A percentile compares a stretch with the other conserved stretches of the same genome.
Conservation (phyloP, 1,284 basidiomycete species). For the Rhodotorula sp. region DNA sequence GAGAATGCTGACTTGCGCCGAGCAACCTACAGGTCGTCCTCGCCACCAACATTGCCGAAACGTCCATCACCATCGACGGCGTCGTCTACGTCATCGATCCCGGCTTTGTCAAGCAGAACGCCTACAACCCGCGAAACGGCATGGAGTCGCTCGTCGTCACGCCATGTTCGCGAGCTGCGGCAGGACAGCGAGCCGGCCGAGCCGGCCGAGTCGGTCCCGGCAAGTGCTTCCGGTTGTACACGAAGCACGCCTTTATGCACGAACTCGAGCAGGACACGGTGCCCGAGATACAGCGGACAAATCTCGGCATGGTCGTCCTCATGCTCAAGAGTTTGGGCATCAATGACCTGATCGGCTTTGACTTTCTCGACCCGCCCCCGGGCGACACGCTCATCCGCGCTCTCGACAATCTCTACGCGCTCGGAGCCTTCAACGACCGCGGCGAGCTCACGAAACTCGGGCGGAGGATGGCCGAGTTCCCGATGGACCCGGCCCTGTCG, state of each 20-base stretch:
- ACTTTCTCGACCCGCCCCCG: slow-evolving; percentile 67
- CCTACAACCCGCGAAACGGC: slow-evolving; percentile 91
- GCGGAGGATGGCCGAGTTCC: slow-evolving; percentile 96
- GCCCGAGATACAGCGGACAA: slow-evolving; percentile 59
- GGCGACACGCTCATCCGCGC: slow-evolving; percentile 97
- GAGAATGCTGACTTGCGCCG: background rate
- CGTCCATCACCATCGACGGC: slow-evolving; percentile 95
- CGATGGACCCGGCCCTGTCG: slow-evolving; percentile 88
- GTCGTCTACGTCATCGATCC: slow-evolving; percentile 98
- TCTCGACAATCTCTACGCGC: slow-evolving; percentile 86
- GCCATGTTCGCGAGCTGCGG: slow-evolving; percentile 93
- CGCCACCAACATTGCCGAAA: slow-evolving; percentile 98
- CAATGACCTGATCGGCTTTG: slow-evolving; percentile 63
- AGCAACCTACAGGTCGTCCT: slow-evolving; percentile 65
- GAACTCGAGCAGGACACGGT: slow-evolving; percentile 62
- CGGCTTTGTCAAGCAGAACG: slow-evolving; percentile 96
- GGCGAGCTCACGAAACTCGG: slow-evolving; percentile 96
- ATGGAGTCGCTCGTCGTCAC: slow-evolving; percentile 94
- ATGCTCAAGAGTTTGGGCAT: slow-evolving; percentile 64
- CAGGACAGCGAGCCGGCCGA: slow-evolving; percentile 92
- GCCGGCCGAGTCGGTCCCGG: slow-evolving; percentile 97
- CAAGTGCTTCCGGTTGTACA: slow-evolving; percentile 85
- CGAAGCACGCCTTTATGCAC: slow-evolving; percentile 64
- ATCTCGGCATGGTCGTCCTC: slow-evolving; percentile 58
- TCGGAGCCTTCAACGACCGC: slow-evolving; percentile 92